Evolutionary conservation across 2,329 filamentous ascomycete species (phyloP), one percentile per base, ranked within the genome.

Genomic region (Diaporthe eres): DNA sequence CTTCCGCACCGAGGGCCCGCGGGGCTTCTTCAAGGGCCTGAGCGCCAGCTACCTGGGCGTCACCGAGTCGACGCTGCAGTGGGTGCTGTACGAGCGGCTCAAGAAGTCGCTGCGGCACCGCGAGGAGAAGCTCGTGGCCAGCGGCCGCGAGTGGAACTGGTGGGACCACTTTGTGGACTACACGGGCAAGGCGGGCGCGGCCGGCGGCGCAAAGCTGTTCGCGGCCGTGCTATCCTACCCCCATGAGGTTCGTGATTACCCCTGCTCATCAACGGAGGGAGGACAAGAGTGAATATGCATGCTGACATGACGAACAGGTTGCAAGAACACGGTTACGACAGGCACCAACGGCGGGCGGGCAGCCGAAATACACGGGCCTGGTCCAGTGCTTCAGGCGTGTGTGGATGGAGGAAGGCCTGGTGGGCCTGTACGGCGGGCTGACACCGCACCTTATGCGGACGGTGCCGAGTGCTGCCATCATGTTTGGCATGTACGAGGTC

Each of bases 31-130:
- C 86, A 94, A 95, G 81, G 96, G 96, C 70, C 90, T 98, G 85
- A 97, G 93, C 79, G 96, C 96, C 47, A 97, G 94, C 81, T 98
- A 98, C 82, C 88, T 98, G 0, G 96, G 96, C 34, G 95, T 98
- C 28, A 93, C 94, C 3, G 96, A 98, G 87, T 96, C 93, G 78
- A 97, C 96, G 7, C 85, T 98, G 80, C 96, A 98, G 83, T 98
- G 95, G 95, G 93, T 98, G 81, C 86, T 98, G 80, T 98, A 98
- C 85, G 96, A 98, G 86, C 94, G 96, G 84, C 92, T 97, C 88
- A 98, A 98, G 89, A 87, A 90, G 34, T 88, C 88, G n/a, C 86
- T 98, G 47, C 90, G 90, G 61, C 85, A 86, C 60, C 88, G 95
- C 76, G 93, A 94, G 83, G 88, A 88, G 80, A 86, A 85, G 71